Base-by-base conservation (phyloP, 208 protist species). In the Acanthamoeba royreba region DNA sequence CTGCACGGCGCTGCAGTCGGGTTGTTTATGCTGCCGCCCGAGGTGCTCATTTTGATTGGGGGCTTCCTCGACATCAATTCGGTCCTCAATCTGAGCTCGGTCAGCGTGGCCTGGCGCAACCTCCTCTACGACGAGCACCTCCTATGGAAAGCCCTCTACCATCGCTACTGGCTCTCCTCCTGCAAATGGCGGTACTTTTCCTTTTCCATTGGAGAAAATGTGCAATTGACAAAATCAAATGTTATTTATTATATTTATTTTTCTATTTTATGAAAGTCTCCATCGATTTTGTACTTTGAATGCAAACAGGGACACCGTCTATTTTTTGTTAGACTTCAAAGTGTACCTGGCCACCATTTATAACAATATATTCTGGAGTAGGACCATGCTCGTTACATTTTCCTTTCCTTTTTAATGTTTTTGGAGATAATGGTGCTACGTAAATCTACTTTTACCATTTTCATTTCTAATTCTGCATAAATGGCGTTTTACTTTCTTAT, bases 51-150 rank as follows among this genome's bases (percentile, higher is more conserved):
- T 52, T 43, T 83, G 25, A 83, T 83, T 40, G 72, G 72, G 25
- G 52, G 72, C n/a, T 83, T 83, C 17, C 72, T 83, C 43, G 72
- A 83, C 43, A 83, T 83, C 13, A 46, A 83, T 53, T 83, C 72
- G 11, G 72, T 83, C 4, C 38, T 83, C 4, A 46, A 83, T 35
- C 72, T 83, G 25, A 53, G 72, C 72, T 83, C 72, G 22, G 72
- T 31, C 43, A 83, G 72, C 72, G 72, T 53, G 40, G 38, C 72
- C 72, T 83, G 72, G 72, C 72, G 43, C 42, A 83, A 52, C 17
- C 42, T 83, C 8, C 72, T 83, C 28, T 83, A 83, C 28, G 72
- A 83, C 25, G 72, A 83, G 43, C 72, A 83, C 22, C 72, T 83
- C 43, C 43, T 83, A 25, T 83, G 72, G 72, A 83, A 83, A 31